Percentiles rank a stretch among this genome's conserved stretches.
These are phyloP conservation scores for Millerozyma miso DNA, from an alignment of 805 yeast species.

Conservation along the genomic window DNA sequence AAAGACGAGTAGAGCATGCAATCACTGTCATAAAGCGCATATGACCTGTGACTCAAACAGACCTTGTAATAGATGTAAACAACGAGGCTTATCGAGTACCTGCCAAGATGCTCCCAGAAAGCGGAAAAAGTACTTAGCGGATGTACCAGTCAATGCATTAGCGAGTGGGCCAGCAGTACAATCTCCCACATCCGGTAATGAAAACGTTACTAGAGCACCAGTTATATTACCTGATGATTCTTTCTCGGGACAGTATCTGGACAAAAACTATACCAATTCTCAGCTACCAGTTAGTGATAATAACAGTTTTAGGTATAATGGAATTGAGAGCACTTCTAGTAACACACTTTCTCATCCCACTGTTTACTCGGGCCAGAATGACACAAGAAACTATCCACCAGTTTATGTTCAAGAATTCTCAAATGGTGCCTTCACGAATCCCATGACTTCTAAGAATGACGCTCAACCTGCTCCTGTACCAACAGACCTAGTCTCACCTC, in stretches of 20 bases:
- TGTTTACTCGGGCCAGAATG: neutral
- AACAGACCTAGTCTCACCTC: neutral
- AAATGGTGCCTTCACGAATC: neutral
- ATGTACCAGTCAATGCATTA: constrained; percentile 39
- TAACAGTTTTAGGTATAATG: neutral
- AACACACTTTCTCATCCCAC: neutral
- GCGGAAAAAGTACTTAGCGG: constrained; percentile 73
- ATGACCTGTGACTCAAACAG: constrained; percentile 84
- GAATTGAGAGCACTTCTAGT: neutral
- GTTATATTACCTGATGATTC: constrained; percentile 8
- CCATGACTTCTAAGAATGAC: neutral
- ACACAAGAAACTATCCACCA: neutral
- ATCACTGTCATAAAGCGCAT: constrained; percentile 87
- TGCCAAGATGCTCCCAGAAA: constrained; percentile 92
- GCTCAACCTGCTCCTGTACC: neutral
- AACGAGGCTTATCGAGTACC: constrained; percentile 59
- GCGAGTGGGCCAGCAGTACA: neutral
- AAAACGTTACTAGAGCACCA: neutral
- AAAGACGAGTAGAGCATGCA: constrained; percentile 85
- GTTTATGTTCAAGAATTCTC: neutral
- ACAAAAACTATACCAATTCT: neutral
- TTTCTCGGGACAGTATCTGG: constrained; percentile 11
- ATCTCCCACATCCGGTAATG: constrained; percentile 2
- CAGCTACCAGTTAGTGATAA: constrained; percentile 2
- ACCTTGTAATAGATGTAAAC: constrained; percentile 78